A percentile compares a stretch with the other conserved stretches of the same genome.
Conservation (phyloP, 441 rosid species). For the Viola pubescens region DNA sequence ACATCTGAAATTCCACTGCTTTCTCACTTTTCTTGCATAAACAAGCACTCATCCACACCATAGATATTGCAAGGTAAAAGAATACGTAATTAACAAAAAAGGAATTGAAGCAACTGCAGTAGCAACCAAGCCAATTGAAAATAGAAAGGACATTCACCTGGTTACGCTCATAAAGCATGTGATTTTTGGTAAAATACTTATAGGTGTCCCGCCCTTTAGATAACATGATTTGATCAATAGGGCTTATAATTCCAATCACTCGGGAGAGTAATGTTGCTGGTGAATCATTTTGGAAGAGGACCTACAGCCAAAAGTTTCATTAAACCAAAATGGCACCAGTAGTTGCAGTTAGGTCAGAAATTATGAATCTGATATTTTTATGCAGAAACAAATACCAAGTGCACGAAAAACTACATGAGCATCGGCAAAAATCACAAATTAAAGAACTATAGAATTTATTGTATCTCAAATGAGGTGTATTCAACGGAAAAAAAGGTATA, state of each 20-base stretch:
- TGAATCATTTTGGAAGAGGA: conserved; percentile 96
- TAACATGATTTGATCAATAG: conserved; percentile 71
- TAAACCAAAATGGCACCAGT: conserved; percentile 16
- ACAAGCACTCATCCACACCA: neutral
- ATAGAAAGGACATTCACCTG: conserved; percentile 41
- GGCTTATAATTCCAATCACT: conserved; percentile 77
- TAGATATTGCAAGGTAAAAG: neutral
- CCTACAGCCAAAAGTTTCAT: conserved; percentile 36
- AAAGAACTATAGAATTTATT: too few species aligned
- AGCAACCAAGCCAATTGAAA: neutral
- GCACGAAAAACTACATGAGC: too few species aligned
- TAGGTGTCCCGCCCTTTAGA: conserved; percentile 83
- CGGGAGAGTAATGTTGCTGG: conserved; percentile 90
- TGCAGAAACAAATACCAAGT: too few species aligned
- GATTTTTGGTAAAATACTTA: conserved; percentile 85
- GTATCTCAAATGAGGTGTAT: too few species aligned
- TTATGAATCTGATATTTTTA: too few species aligned
- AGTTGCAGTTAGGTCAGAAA: neutral
- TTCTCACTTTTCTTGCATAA: neutral
- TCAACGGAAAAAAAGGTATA: too few species aligned
- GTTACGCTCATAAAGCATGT: conserved; percentile 88
- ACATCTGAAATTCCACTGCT: neutral
- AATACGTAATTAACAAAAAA: neutral
- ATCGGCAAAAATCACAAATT: too few species aligned
- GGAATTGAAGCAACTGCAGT: neutral